These are phyloP conservation scores for Passalora sequoiae DNA, from an alignment of 2,329 filamentous ascomycete species.

Conservation along the genomic window DNA sequence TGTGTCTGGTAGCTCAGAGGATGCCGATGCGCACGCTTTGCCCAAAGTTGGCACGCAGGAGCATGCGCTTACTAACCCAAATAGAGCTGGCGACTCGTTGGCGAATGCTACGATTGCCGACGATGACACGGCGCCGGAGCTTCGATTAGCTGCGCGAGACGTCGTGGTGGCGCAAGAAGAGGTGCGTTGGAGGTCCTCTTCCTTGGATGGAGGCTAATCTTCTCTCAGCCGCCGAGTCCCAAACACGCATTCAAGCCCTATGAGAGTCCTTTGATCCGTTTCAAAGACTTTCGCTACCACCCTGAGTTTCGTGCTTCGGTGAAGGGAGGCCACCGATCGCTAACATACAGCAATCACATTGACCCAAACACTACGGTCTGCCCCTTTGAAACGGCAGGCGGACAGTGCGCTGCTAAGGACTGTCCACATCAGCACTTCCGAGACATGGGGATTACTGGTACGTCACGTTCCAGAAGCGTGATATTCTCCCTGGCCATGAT, in stretches of 20 bases:
- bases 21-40: too few species aligned
- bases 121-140: conserved; percentile 39
- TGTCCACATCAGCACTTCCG: conserved; percentile 80
- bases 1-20: neutral
- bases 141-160: conserved; percentile 30
- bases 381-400: conserved; percentile 65
- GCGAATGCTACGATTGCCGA: too few species aligned
- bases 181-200: conserved; percentile 19
- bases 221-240: conserved; percentile 5
- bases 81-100: too few species aligned
- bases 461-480: conserved; percentile 10
- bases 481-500: neutral
- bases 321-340: conserved; percentile 72
- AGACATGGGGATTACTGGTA: conserved; percentile 39
- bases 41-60: too few species aligned
- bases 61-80: too few species aligned
- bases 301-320: conserved; percentile 66
- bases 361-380: conserved; percentile 70
- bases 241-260: conserved; percentile 55
- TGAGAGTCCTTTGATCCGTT: conserved; percentile 73
- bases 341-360: conserved; percentile 92
- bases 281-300: conserved; percentile 87
- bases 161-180: conserved; percentile 6
- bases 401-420: conserved; percentile 65
- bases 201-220: conserved; percentile 10